Percentiles rank a stretch among this genome's conserved stretches.
These are phyloP conservation scores for Xylogone sp. DNA, from an alignment of 2,329 filamentous ascomycete species.

Conservation along the genomic window DNA sequence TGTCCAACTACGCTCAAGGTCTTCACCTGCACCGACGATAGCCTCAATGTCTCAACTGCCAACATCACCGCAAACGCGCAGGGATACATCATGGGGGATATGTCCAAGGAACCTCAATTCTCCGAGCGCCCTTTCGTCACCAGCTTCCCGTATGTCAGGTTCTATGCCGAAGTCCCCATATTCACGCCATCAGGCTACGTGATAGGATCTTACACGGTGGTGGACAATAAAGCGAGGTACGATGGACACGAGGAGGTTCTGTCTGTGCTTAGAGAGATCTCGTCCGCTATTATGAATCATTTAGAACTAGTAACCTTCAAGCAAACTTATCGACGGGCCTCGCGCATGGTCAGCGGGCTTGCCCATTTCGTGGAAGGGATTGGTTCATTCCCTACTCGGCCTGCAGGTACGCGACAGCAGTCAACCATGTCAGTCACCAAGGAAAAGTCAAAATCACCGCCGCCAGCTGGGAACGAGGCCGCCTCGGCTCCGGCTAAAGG, in stretches of 20 bases:
- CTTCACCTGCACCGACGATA: constrained; percentile 12
- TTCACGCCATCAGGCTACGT: constrained; percentile 25
- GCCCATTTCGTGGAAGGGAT: constrained; percentile 48
- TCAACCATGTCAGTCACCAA: not conserved
- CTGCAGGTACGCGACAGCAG: constrained; percentile 23
- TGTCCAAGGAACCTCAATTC: not conserved
- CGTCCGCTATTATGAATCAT: constrained; percentile 54
- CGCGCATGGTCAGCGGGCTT: constrained; percentile 48
- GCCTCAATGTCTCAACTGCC: constrained; percentile 5
- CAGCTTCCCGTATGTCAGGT: constrained; percentile 7
- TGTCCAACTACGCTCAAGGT: constrained; percentile 18
- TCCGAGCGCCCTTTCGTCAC: not conserved
- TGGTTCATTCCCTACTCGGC: not conserved
- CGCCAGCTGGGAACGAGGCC: not conserved
- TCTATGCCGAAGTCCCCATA: constrained; percentile 18
- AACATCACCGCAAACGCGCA: constrained; percentile 10
- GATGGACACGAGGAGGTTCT: constrained; percentile 44
- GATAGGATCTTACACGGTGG: constrained; percentile 57
- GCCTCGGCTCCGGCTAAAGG: no score
- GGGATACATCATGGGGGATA: not conserved
- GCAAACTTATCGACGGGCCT: constrained; percentile 46
- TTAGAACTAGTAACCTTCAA: constrained; percentile 50
- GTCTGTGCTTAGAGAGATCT: constrained; percentile 51
- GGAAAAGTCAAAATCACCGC: not conserved
- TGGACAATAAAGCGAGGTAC: constrained; percentile 50